Evolutionary conservation across 1,284 basidiomycete species (phyloP).

Genomic region (Moesziomyces antarcticus): DNA sequence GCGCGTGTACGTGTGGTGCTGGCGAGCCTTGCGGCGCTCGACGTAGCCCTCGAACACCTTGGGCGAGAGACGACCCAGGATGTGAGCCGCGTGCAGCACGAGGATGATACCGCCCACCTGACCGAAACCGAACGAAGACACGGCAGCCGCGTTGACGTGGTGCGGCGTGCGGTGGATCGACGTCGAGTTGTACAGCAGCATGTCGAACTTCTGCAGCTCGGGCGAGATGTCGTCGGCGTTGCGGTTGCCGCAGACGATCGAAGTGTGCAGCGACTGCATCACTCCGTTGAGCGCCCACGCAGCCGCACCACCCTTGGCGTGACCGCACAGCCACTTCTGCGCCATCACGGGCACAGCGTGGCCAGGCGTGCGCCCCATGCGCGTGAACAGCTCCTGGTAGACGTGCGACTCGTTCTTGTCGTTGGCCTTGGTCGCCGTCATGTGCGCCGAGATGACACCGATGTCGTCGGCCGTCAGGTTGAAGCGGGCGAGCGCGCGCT

Average conservation of each 20-base stretch:
- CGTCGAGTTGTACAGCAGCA: constrained; percentile 96
- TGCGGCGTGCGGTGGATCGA: constrained; percentile 73
- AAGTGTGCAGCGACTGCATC: constrained; percentile 84
- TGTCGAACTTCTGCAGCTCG: constrained; percentile 86
- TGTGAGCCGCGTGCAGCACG: constrained; percentile 88
- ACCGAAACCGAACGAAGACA: constrained; percentile 98
- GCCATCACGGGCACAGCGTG: constrained; percentile 97
- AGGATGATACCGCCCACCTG: constrained; percentile 90
- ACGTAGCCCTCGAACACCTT: constrained; percentile 81
- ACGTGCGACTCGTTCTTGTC: constrained; percentile 98
- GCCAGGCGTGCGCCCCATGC: constrained; percentile 86
- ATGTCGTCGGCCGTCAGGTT: constrained; percentile 92
- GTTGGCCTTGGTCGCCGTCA: constrained; percentile 95
- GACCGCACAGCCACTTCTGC: constrained; percentile 80
- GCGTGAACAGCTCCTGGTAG: constrained; percentile 92
- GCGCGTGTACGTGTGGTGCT: constrained; percentile 60
- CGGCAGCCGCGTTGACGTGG: constrained; percentile 60
- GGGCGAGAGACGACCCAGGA: constrained; percentile 83
- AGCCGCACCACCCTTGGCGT: constrained; percentile 73
- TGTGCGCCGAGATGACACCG: constrained; percentile 82
- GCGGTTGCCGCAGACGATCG: constrained; percentile 94
- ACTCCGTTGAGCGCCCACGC: constrained; percentile 97
- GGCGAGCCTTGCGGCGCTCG: constrained; percentile 44
- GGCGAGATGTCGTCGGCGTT: constrained; percentile 83
- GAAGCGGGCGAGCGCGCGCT: constrained; percentile 95